Evolutionary conservation across 805 yeast genomes (phyloP), one percentile per base, ranked within the genome.

Genomic region (Zygotorulaspora sp.): DNA sequence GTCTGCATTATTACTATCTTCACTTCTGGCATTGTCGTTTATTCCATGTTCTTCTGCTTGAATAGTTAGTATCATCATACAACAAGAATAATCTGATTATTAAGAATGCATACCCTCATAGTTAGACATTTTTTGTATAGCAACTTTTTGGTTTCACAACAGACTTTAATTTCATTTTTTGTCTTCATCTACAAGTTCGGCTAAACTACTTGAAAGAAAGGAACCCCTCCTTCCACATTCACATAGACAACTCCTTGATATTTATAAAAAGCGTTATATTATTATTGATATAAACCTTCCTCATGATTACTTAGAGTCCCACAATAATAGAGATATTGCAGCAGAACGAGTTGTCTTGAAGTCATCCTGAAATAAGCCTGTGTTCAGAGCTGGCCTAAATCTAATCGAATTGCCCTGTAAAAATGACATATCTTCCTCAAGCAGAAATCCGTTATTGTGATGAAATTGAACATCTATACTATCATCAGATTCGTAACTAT

Each of bases 41-140:
- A 45, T 40, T 17, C 52, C 48, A 38, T 59, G 66, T 34, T 58
- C 64, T 44, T 58, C 65, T 61, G 22, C 7, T 7, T 16, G 15
- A 26, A 10, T 3, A 30, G 48, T 31, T 33, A 31, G 45, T 36
- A 12, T 12, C n/a, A 15, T 12, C 9, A 6, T 7, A 9, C 15
- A 9, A 15, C 23, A 21, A n/a, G n/a, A n/a, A n/a, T n/a, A n/a
- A n/a, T n/a, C n/a, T n/a, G n/a, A n/a, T n/a, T n/a, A n/a, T n/a
- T n/a, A n/a, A 10, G n/a, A n/a, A 16, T 13, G 8, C 58, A 34
- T 41, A 58, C 67, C 66, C 47, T 61, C 61, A 48, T 62, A 62
- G 6, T 52, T 53, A 1, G 66, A 57, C 66, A 59, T 62, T 9
- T 17, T 36, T 16, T 16, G 8, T 18, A 10, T 17, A 30, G n/a